Conservation (phyloP, 1,284 basidiomycete species). For the Veloboletus limbatus region DNA sequence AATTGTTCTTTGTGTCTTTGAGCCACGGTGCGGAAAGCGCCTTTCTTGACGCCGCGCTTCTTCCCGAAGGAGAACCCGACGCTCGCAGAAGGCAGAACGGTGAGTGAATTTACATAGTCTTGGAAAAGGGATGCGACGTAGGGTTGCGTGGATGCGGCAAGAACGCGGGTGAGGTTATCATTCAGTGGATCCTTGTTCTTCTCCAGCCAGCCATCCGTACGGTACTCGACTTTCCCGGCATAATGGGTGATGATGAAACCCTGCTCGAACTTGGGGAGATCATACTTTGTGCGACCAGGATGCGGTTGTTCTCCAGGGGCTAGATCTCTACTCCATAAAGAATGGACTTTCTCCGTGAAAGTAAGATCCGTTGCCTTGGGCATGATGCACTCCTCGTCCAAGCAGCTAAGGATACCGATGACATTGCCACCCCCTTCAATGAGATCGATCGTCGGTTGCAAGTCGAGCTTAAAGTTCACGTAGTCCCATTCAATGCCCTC, state of each 20-base stretch:
- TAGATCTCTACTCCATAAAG: constrained; percentile 59
- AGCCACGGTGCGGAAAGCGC: constrained; percentile 94
- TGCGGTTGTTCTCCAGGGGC: constrained; percentile 56
- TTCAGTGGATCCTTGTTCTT: constrained; percentile 99
- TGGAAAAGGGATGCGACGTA: constrained; percentile 85
- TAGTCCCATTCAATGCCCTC: constrained; percentile 99
- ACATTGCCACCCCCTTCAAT: constrained; percentile 77
- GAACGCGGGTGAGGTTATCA: constrained; percentile 90
- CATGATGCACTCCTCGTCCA: constrained; percentile 99
- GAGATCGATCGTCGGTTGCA: constrained; percentile 98
- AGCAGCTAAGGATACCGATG: constrained; percentile 90
- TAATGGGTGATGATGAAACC: constrained; percentile 98
- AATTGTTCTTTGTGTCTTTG: constrained; percentile 98
- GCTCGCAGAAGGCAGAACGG: constrained; percentile 29
- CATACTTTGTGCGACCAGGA: constrained; percentile 81
- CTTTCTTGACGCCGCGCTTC: constrained; percentile 86
- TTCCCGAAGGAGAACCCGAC: constrained; percentile 55
- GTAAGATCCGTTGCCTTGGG: constrained; percentile 95
- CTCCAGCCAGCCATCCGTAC: constrained; percentile 95
- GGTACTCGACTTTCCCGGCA: constrained; percentile 95
- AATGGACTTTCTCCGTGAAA: constrained; percentile 90
- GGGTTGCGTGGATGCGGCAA: constrained; percentile 80
- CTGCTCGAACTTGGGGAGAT: constrained; percentile 84
- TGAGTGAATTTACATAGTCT: constrained; percentile 63
- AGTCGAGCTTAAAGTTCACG: constrained; percentile 96